Base-by-base conservation (phyloP, 495 filamentous ascomycete genomes). In the Bathelium albidoporum region DNA sequence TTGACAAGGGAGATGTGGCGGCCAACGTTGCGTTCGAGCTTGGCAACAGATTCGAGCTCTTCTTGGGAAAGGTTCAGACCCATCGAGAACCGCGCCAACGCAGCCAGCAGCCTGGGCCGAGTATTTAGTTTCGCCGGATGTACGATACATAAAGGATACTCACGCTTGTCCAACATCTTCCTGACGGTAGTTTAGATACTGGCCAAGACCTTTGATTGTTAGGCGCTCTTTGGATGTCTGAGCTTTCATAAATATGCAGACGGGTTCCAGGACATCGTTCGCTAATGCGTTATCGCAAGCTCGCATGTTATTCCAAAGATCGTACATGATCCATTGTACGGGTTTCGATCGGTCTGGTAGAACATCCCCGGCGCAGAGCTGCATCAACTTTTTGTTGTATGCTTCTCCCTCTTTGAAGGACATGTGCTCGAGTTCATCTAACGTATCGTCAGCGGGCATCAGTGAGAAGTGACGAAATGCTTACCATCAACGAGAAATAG, bases 61-160 rank as follows among this genome's bases (percentile, higher is more conserved):
- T n/a, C 71, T 64, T 65, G 43, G 0, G 70, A 45, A 0, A 76
- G 26, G 2, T 65, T 22, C n/a, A 79, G 69, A 1, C 53, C 69
- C 75, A 75, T 75, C 1, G 68, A 71, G 66, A 74, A 78, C 2
- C 75, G 71, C 73, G 78, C 75, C 4, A 79, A 60, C 0, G 76
- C 69, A 0, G 66, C 66, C 0, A 79, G 68, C 10, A 59, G 44
- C 18, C 44, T 49, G 20, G 44, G 20, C 9, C 20, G 9, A 49
- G 44, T 18, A 10, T 10, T 49, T n/a, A 79, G 70, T 5, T 74
- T 75, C 59, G n/a, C 53, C 4, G 67, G 69, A 63, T 71, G 9
- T 49, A 10, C 7, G 20, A 10, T 22, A 49, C 20, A 49, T 14
- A 49, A 49, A 18, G 12, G 44, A 10, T 10, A 49, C 44, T 10